phyloP scores from a whole-genome alignment of 78 protist species.

The Dictyostelium purpureum region DNA sequence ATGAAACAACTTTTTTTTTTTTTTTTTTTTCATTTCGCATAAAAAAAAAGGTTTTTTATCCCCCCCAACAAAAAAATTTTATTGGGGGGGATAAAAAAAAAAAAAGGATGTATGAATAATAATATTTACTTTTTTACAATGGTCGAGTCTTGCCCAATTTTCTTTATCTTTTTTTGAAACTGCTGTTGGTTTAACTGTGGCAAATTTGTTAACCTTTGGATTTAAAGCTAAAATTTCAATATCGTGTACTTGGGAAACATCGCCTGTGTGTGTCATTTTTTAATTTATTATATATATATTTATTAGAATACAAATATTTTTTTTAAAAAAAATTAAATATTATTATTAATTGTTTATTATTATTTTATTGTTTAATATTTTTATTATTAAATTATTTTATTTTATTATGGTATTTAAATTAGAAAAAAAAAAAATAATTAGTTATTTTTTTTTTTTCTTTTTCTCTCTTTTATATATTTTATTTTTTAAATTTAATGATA shows the following conservation, averaged over 20 bases:
- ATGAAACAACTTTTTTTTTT: no score
- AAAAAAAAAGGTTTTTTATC: background rate
- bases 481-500: no score
- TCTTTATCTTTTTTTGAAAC: constrained; percentile 68
- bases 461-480: no score
- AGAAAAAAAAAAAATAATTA: no score
- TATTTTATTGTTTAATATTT: no score
- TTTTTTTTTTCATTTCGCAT: background rate
- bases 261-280: constrained; percentile 24
- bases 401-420: no score
- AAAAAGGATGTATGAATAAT: background rate
- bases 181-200: constrained; percentile 66
- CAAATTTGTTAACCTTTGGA: constrained; percentile 65
- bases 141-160: constrained; percentile 56
- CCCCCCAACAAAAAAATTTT: background rate
- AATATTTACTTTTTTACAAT: constrained; percentile 49
- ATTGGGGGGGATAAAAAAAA: background rate
- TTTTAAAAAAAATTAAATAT: no score
- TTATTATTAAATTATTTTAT: no score
- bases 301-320: background rate
- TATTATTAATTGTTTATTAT: no score
- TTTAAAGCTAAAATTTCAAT: constrained; percentile 59
- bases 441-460: no score
- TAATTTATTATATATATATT: background rate
- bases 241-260: constrained; percentile 73